Conservation (phyloP, 2,329 filamentous ascomycete genomes). For the Geosmithia morbida region DNA sequence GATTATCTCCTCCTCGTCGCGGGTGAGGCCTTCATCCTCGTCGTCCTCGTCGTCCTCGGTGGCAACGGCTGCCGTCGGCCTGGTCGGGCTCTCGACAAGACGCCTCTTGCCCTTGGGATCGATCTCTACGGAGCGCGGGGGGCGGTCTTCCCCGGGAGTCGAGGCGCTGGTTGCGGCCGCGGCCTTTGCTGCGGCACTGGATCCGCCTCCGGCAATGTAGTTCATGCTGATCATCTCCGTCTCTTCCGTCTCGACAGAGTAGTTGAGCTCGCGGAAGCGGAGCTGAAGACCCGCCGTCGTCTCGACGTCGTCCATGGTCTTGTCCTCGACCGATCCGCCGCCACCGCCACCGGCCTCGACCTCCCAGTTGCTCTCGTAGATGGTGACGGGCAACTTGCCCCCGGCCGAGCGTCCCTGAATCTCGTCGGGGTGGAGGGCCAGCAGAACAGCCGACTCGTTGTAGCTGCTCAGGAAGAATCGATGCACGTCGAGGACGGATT, state of each 20-base stretch:
- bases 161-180: slow-evolving; percentile 8
- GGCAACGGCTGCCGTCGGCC: slow-evolving; percentile 12
- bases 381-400: slow-evolving; percentile 73
- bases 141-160: slow-evolving; percentile 16
- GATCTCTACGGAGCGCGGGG: slow-evolving; percentile 24
- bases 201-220: slow-evolving; percentile 75
- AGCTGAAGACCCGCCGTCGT: slow-evolving; percentile 41
- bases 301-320: slow-evolving; percentile 51
- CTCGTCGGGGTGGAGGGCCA: slow-evolving; percentile 68
- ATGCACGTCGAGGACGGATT: slow-evolving; percentile 59
- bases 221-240: slow-evolving; percentile 97
- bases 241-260: slow-evolving; percentile 83
- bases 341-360: slow-evolving; percentile 30
- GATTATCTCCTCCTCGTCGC: slow-evolving; percentile 47
- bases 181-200: slow-evolving; percentile 55
- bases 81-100: slow-evolving; percentile 13
- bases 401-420: slow-evolving; percentile 41
- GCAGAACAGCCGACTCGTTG: slow-evolving; percentile 77
- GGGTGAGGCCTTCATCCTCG: slow-evolving; percentile 32
- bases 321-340: slow-evolving; percentile 43
- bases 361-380: slow-evolving; percentile 79
- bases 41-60: slow-evolving; percentile 16
- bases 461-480: slow-evolving; percentile 57
- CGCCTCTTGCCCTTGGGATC: slow-evolving; percentile 38
- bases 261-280: slow-evolving; percentile 71